Conservation (phyloP, 257 asterid species). For the Fraxinus cuspidata region DNA sequence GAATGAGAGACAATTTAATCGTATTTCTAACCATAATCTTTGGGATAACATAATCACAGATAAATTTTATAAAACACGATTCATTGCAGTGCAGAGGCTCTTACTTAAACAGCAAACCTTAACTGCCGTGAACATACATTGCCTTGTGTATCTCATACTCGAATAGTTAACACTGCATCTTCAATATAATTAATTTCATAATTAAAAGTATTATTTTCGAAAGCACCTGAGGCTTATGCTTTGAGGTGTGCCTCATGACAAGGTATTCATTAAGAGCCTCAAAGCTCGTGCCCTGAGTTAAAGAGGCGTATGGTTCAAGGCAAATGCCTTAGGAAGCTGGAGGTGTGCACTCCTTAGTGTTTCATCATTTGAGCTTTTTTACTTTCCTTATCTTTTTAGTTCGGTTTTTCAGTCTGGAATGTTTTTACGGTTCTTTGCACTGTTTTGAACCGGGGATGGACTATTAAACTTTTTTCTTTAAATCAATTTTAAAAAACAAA, state of each 20-base stretch:
- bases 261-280: neutral
- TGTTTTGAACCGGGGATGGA: neutral
- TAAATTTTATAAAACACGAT: neutral
- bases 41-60: neutral
- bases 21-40: neutral
- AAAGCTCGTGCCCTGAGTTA: neutral
- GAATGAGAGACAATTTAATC: neutral
- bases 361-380: neutral
- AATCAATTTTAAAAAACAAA: neutral
- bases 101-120: neutral
- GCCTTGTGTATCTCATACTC: neutral
- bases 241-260: neutral
- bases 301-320: neutral
- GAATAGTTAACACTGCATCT: neutral
- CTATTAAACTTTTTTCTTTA: neutral
- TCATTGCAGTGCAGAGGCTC: neutral
- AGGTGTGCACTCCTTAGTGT: neutral
- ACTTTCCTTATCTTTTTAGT: neutral
- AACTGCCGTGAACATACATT: neutral
- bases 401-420: neutral
- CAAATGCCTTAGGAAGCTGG: neutral
- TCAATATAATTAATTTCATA: neutral
- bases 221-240: neutral
- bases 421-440: neutral
- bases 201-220: neutral